Percentiles rank a stretch among this genome's conserved stretches.
Evolutionary conservation across 164 flowering plant genomes (phyloP).

Genomic region (Brasenia schreberi): DNA sequence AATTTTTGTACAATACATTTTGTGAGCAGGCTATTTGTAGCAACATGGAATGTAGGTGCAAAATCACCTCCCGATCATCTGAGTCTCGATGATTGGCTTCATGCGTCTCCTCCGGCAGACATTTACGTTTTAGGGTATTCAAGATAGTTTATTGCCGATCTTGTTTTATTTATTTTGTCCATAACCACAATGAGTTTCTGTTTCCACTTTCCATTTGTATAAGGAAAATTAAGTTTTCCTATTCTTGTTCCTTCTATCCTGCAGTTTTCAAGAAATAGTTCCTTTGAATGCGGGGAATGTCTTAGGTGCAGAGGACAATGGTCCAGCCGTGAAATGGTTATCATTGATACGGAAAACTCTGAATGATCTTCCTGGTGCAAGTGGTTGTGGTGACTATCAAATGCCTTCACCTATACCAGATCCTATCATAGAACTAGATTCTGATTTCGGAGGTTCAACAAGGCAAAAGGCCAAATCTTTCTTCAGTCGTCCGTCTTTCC

Average conservation of each 20-base stretch:
- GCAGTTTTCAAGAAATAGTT: constrained; percentile 95
- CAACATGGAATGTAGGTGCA: constrained; percentile 99
- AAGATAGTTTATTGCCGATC: background rate
- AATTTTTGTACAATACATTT: background rate
- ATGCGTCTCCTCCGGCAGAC: constrained; percentile 91
- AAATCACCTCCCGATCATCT: constrained; percentile 82
- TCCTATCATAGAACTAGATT: constrained; percentile 69
- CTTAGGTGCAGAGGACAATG: constrained; percentile 87
- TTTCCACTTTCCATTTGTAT: background rate
- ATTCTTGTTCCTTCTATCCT: constrained; percentile 4
- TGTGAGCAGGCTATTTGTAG: constrained; percentile 61
- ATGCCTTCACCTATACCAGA: constrained; percentile 85
- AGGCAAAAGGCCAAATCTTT: constrained; percentile 48
- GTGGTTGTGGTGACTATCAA: constrained; percentile 32
- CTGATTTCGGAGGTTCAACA: constrained; percentile 81
- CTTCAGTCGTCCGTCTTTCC: constrained; percentile 34
- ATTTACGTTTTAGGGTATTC: constrained; percentile 92
- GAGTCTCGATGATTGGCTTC: constrained; percentile 94
- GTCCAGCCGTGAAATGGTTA: constrained; percentile 83
- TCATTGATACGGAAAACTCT: constrained; percentile 65
- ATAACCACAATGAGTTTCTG: background rate
- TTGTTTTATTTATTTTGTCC: background rate
- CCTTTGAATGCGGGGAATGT: constrained; percentile 97
- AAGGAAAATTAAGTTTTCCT: background rate
- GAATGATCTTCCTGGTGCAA: constrained; percentile 64